A percentile compares a stretch with the other conserved stretches of the same genome.
Conservation (phyloP, 2,329 filamentous ascomycete genomes). For the Penicillium sp. region DNA sequence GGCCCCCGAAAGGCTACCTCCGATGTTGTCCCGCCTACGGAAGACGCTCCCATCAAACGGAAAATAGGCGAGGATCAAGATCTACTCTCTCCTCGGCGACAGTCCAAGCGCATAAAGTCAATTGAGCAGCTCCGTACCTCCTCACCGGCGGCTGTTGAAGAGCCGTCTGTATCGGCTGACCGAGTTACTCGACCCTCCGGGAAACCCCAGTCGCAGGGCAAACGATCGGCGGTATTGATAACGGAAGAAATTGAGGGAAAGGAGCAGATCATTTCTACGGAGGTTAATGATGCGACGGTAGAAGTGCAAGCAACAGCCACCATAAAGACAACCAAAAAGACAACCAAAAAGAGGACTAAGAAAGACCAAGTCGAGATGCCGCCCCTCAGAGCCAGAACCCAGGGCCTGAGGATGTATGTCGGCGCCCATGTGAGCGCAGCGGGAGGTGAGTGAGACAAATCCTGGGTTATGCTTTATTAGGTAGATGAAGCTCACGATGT, state of each 20-base stretch:
- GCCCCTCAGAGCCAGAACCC: conserved; percentile 72
- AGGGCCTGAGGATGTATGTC: conserved; percentile 77
- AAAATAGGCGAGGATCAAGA: conserved; percentile 32
- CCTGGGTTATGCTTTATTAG: background rate
- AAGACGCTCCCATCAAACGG: conserved; percentile 30
- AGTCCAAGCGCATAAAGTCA: conserved; percentile 38
- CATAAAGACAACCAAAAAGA: conserved; percentile 33
- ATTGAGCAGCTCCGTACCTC: conserved; percentile 10
- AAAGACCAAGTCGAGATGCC: conserved; percentile 57
- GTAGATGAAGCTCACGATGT: conserved; percentile 12
- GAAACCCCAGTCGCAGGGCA: conserved; percentile 13
- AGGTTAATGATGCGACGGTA: conserved; percentile 26
- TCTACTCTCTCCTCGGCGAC: conserved; percentile 31
- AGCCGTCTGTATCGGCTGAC: background rate
- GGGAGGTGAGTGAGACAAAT: conserved; percentile 64
- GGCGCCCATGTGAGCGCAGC: conserved; percentile 92
- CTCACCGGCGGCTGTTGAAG: background rate
- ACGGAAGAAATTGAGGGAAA: conserved; percentile 26
- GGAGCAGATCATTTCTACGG: conserved; percentile 13
- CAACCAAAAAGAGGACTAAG: conserved; percentile 56
- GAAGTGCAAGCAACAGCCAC: conserved; percentile 54
- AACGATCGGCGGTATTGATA: background rate
- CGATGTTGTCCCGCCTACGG: conserved; percentile 13
- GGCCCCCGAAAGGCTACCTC: conserved; percentile 21
- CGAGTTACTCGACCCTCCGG: background rate